Percentiles rank a stretch among this genome's conserved stretches.
These are phyloP conservation scores for Monoraphidium neglectum DNA, from an alignment of 139 green algal species.

Conservation along the genomic window DNA sequence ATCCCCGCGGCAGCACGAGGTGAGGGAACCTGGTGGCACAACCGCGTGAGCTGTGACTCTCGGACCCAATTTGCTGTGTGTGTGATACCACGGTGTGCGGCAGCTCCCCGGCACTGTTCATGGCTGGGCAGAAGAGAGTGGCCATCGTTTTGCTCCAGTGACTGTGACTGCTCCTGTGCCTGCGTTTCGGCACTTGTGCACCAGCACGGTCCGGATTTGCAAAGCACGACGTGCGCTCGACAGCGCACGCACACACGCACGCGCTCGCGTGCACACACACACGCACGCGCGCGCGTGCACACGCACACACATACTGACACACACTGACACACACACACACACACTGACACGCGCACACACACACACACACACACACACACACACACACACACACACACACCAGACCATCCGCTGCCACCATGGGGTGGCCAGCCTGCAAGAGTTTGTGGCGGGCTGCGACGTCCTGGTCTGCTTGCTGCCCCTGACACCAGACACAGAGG, in stretches of 20 bases:
- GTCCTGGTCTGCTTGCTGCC: conserved; percentile 68
- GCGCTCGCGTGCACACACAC: background rate
- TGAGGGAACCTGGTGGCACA: background rate
- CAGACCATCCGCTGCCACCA: conserved; percentile 22
- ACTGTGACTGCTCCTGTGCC: too few species aligned
- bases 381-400: background rate
- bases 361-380: background rate
- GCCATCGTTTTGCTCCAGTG: background rate
- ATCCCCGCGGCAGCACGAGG: background rate
- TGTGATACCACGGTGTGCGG: background rate
- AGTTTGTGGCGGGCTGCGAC: conserved; percentile 40
- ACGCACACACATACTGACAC: background rate
- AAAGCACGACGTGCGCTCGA: too few species aligned
- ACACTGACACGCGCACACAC: background rate
- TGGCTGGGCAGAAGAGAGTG: background rate
- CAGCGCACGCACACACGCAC: too few species aligned
- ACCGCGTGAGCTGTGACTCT: background rate
- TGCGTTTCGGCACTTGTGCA: too few species aligned
- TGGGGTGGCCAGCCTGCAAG: conserved; percentile 31
- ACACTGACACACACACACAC: background rate
- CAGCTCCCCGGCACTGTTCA: background rate
- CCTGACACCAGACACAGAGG: conserved; percentile 48
- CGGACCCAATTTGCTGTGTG: background rate
- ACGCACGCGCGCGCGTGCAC: background rate
- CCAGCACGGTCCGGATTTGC: too few species aligned